phyloP scores from a whole-genome alignment of 306 rosid species.

The Prunus kanzakura region DNA sequence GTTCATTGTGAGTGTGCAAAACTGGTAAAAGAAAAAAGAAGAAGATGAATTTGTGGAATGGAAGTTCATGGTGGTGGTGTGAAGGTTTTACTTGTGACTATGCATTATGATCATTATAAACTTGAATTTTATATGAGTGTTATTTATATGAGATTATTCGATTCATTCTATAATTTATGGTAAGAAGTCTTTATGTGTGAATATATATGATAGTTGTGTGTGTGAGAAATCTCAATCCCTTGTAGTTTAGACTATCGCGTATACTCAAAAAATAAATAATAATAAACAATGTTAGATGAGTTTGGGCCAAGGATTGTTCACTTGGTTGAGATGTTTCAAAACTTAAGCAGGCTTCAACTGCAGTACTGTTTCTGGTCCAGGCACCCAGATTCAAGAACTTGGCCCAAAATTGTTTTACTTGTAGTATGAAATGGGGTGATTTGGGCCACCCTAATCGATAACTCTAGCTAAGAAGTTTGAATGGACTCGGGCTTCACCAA shows the following conservation, averaged over 20 bases:
- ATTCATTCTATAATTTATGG: no score
- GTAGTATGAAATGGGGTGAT: not conserved
- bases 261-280: no score
- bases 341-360: not conserved
- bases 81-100: not conserved
- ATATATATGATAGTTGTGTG: no score
- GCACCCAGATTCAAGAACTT: not conserved
- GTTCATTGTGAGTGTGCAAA: not conserved
- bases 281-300: not conserved
- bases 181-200: no score
- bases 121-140: no score
- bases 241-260: no score
- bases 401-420: not conserved
- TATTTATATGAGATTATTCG: no score
- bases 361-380: not conserved
- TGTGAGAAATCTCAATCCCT: rapidly evolving
- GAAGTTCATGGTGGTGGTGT: not conserved
- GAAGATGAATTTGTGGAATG: not conserved
- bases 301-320: not conserved
- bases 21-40: not conserved
- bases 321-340: not conserved
- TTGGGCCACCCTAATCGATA: not conserved
- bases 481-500: not conserved
- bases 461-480: not conserved
- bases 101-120: not conserved